Percentiles rank a stretch among this genome's conserved stretches.
phyloP scores from a whole-genome alignment of 176 grass and related monocot genomes.

The Cymbopogon citratus region DNA sequence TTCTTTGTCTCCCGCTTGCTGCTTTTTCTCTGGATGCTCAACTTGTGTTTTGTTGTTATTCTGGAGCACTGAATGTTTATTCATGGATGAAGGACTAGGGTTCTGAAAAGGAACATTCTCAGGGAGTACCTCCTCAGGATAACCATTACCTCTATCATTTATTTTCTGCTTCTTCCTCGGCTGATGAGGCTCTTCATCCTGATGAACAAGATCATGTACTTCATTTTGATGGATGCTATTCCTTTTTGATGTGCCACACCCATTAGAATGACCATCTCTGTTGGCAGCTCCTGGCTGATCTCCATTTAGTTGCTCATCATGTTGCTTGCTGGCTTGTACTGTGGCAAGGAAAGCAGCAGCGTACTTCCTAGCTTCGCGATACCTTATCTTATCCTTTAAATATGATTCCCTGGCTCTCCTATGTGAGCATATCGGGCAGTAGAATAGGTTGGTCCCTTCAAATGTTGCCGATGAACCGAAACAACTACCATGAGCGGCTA shows the following conservation, averaged over 20 bases:
- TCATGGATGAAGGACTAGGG: neutral
- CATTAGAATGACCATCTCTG: neutral
- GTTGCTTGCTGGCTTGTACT: neutral
- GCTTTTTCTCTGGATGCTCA: slow-evolving; percentile 6
- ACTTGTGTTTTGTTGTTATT: slow-evolving; percentile 21
- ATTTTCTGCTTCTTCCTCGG: neutral
- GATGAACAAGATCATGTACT: neutral
- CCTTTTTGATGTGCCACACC: neutral
- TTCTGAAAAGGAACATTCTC: slow-evolving; percentile 3
- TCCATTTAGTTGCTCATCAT: slow-evolving; percentile 8
- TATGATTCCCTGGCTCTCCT: slow-evolving; percentile 30
- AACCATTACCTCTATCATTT: neutral
- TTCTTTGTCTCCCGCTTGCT: slow-evolving; percentile 19
- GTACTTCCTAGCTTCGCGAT: slow-evolving; percentile 28
- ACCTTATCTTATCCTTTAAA: slow-evolving; percentile 34
- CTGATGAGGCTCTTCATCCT: neutral
- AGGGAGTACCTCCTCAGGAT: slow-evolving; percentile 3
- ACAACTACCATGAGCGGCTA: slow-evolving; percentile 31
- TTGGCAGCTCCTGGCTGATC: neutral
- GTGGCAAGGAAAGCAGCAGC: slow-evolving; percentile 25
- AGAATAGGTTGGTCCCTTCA: slow-evolving; percentile 21
- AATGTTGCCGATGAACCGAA: slow-evolving; percentile 25
- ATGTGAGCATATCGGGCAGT: slow-evolving; percentile 46
- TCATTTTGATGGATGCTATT: slow-evolving; percentile 4
- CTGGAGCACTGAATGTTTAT: neutral